These are phyloP conservation scores for Apiospora malaysiana DNA, from an alignment of 2,329 filamentous ascomycete species.

Conservation along the genomic window DNA sequence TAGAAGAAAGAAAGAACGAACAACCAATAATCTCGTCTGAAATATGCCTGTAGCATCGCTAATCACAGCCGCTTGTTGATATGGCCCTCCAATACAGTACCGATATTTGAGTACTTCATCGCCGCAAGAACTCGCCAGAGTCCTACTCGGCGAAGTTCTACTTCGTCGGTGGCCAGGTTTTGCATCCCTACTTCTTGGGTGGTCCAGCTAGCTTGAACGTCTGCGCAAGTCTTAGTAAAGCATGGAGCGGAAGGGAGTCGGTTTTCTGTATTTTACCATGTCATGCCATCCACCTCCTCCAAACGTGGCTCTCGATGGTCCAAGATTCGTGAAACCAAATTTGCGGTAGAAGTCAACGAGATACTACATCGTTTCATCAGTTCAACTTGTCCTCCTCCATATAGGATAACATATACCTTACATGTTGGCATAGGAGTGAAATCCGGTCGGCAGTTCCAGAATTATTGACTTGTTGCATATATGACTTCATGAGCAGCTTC, in stretches of 20 bases:
- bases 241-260: not conserved
- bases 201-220: slow-evolving; percentile 19
- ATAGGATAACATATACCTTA: slow-evolving; percentile 40
- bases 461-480: slow-evolving; percentile 76
- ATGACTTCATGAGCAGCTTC: slow-evolving; percentile 74
- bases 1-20: not conserved
- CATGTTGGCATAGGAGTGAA: slow-evolving; percentile 77
- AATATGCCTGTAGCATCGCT: not conserved
- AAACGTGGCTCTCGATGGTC: slow-evolving; percentile 72
- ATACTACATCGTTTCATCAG: slow-evolving; percentile 50
- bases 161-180: not conserved
- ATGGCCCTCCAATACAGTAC: too few species aligned
- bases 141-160: too few species aligned
- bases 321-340: slow-evolving; percentile 74
- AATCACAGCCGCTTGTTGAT: not conserved
- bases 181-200: slow-evolving; percentile 18
- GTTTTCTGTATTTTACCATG: slow-evolving; percentile 66
- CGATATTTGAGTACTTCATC: not conserved
- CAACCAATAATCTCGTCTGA: not conserved
- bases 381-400: not conserved
- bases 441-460: slow-evolving; percentile 74
- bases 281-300: slow-evolving; percentile 83
- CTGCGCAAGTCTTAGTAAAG: not conserved
- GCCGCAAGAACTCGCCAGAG: too few species aligned
- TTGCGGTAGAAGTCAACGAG: slow-evolving; percentile 77